Conservation (phyloP, 2,329 filamentous ascomycete species). For the Claviceps sorghi region DNA sequence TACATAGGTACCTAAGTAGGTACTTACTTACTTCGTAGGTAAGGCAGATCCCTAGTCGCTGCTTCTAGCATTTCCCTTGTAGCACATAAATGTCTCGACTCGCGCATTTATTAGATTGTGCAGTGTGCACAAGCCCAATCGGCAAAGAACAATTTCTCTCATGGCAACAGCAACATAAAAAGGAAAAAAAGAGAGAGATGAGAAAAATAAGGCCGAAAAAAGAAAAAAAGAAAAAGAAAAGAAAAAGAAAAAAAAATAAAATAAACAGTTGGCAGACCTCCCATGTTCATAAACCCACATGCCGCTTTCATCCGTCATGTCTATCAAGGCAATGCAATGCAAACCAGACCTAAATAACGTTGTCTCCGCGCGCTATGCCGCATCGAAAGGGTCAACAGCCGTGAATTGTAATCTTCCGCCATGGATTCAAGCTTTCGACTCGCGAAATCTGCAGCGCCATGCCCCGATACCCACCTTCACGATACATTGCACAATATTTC, state of each 20-base stretch:
- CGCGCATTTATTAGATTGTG: neutral
- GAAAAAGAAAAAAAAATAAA: neutral
- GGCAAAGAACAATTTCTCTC: neutral
- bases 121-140: neutral
- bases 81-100: neutral
- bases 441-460: neutral
- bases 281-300: neutral
- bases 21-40: neutral
- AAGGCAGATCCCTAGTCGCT: neutral
- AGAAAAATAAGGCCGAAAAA: too few relatives aligned
- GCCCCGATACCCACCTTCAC: neutral
- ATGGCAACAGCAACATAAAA: neutral
- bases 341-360: neutral
- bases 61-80: neutral
- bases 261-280: neutral
- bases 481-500: neutral
- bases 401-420: neutral
- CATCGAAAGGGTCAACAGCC: neutral
- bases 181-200: too few relatives aligned
- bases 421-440: neutral
- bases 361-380: neutral
- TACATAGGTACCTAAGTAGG: neutral
- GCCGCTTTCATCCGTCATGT: too few relatives aligned
- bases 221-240: neutral
- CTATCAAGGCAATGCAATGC: neutral